Percentiles rank a stretch among this genome's conserved stretches.
These are phyloP conservation scores for Curvularia eragrostidis DNA, from an alignment of 2,329 filamentous ascomycete genomes.

Conservation along the genomic window DNA sequence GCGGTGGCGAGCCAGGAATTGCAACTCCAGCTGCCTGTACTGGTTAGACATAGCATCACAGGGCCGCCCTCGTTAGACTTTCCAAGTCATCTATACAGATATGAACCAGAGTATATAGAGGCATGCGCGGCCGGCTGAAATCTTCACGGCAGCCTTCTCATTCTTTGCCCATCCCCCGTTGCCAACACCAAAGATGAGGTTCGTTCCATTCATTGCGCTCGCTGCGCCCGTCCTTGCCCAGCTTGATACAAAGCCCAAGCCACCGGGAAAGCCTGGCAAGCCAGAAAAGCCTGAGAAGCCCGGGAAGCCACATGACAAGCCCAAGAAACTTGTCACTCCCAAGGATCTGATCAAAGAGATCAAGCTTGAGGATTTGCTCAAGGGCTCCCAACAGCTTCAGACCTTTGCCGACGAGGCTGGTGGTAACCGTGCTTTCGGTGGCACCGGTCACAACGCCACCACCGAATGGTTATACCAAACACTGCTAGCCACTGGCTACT, in stretches of 20 bases:
- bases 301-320: constrained; percentile 9
- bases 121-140: neutral
- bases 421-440: constrained; percentile 47
- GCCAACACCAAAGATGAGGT: constrained; percentile 36
- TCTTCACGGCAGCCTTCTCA: constrained; percentile 16
- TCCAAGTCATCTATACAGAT: constrained; percentile 13
- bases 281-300: constrained; percentile 18
- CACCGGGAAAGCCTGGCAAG: constrained; percentile 10
- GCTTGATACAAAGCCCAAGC: constrained; percentile 19
- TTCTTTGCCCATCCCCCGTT: constrained; percentile 13
- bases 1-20: constrained; percentile 11
- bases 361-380: constrained; percentile 41
- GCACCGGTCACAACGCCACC: constrained; percentile 45
- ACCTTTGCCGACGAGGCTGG: constrained; percentile 41
- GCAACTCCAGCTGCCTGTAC: constrained; percentile 32
- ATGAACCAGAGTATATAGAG: constrained; percentile 31
- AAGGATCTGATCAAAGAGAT: constrained; percentile 37
- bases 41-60: constrained; percentile 21
- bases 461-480: constrained; percentile 44
- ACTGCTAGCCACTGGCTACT: constrained; percentile 40
- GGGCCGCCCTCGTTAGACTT: constrained; percentile 4
- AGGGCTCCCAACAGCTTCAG: constrained; percentile 44
- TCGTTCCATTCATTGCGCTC: constrained; percentile 36
- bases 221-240: constrained; percentile 30
- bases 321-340: constrained; percentile 26